phyloP scores from a whole-genome alignment of 1,284 basidiomycete genomes.

The Flammula alnicola region DNA sequence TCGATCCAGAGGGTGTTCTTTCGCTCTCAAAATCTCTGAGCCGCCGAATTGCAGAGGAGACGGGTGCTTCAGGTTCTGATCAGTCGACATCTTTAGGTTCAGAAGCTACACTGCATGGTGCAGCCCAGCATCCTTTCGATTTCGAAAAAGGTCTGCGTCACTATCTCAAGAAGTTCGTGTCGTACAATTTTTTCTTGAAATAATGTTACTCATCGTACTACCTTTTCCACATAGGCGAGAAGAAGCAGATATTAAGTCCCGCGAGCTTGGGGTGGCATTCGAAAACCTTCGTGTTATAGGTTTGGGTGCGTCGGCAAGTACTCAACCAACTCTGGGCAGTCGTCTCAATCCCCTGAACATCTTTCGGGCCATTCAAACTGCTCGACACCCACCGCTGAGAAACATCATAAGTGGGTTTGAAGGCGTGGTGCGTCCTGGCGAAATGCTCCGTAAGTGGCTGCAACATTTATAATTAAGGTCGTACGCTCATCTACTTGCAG shows the following conservation, averaged over 20 bases:
- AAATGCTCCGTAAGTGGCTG: slow-evolving; percentile 56
- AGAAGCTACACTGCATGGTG: slow-evolving; percentile 25
- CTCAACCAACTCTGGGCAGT: slow-evolving; percentile 49
- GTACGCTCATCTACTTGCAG: slow-evolving; percentile 28
- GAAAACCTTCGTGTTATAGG: slow-evolving; percentile 56
- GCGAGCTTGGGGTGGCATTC: slow-evolving; percentile 58
- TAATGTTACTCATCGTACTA: background rate
- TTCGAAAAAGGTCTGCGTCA: slow-evolving; percentile 47
- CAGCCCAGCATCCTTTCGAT: slow-evolving; percentile 44
- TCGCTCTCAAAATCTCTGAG: slow-evolving; percentile 36
- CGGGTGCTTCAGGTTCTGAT: background rate
- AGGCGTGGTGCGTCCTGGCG: slow-evolving; percentile 57
- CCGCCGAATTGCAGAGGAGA: slow-evolving; percentile 1
- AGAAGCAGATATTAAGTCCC: slow-evolving; percentile 47
- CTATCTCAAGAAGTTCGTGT: slow-evolving; percentile 44
- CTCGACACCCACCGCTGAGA: slow-evolving; percentile 46
- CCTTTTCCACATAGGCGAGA: slow-evolving; percentile 39
- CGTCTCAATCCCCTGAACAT: slow-evolving; percentile 44
- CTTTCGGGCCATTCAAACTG: slow-evolving; percentile 33
- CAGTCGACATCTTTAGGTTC: slow-evolving; percentile 17
- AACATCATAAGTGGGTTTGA: slow-evolving; percentile 53
- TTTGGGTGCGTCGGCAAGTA: slow-evolving; percentile 46
- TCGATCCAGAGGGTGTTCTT: slow-evolving; percentile 44
- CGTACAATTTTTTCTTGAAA: background rate
- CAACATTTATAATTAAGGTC: background rate